Percentiles rank a stretch among this genome's conserved stretches.
phyloP scores from a whole-genome alignment of 2,329 filamentous ascomycete species.

The Aureobasidium lini region DNA sequence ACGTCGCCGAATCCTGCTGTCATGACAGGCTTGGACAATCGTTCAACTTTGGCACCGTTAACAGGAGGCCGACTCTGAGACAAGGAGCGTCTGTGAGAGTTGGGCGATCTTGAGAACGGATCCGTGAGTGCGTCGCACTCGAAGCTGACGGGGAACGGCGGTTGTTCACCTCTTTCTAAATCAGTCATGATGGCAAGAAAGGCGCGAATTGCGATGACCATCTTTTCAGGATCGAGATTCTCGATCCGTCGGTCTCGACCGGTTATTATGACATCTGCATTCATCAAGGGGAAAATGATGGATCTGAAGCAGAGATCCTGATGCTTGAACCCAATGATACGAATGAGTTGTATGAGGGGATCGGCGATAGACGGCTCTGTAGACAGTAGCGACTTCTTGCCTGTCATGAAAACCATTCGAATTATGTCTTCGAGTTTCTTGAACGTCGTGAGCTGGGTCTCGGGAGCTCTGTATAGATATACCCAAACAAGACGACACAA shows the following conservation, averaged over 20 bases:
- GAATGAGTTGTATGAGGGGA: constrained; percentile 84
- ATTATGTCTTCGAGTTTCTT: constrained; percentile 87
- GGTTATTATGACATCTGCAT: constrained; percentile 49
- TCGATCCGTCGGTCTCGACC: constrained; percentile 78
- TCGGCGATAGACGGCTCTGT: constrained; percentile 80
- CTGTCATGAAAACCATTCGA: constrained; percentile 70
- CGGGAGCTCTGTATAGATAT: constrained; percentile 78
- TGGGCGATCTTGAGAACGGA: constrained; percentile 29
- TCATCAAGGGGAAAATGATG: constrained; percentile 92
- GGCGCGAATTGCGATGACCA: constrained; percentile 92
- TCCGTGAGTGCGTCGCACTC: constrained; percentile 38
- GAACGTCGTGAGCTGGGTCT: constrained; percentile 58
- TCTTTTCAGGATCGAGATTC: constrained; percentile 88
- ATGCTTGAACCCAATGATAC: constrained; percentile 88
- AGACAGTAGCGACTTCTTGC: constrained; percentile 72
- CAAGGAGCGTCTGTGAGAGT: constrained; percentile 27
- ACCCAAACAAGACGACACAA: constrained; percentile 90
- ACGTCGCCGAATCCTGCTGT: constrained; percentile 61
- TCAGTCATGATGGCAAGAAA: constrained; percentile 92
- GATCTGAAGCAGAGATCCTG: constrained; percentile 88
- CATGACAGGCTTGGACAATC: constrained; percentile 57
- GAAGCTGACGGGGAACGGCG: constrained; percentile 72
- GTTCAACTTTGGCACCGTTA: constrained; percentile 50
- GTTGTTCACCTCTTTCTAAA: constrained; percentile 75
- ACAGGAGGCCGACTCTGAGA: constrained; percentile 27